Conservation (phyloP, 345 rosid species). For the Chamaenerion angustifolium region DNA sequence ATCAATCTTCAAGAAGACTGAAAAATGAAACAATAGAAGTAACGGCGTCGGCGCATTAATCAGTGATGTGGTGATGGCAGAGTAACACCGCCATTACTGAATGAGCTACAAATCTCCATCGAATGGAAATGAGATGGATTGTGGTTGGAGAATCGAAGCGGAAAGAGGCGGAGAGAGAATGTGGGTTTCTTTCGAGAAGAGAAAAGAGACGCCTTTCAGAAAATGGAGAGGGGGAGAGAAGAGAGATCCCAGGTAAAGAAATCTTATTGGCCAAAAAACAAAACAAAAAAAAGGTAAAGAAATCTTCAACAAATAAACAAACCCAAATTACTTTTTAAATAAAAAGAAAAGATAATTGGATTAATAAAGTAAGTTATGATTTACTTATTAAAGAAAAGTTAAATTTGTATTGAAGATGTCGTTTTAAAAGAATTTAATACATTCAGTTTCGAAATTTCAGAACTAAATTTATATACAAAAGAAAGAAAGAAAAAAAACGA, state of each 20-base stretch:
- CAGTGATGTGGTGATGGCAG: neutral
- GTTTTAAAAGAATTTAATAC: too few species aligned
- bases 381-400: too few species aligned
- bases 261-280: too few species aligned
- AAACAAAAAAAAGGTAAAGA: too few species aligned
- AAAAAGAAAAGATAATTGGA: slow-evolving; percentile 8
- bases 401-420: too few species aligned
- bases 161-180: slow-evolving; percentile 14
- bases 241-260: slow-evolving; percentile 59
- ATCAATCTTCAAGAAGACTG: too few species aligned
- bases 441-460: too few species aligned
- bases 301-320: slow-evolving; percentile 50
- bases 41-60: neutral
- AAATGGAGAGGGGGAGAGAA: slow-evolving; percentile 20
- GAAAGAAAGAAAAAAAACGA: too few species aligned
- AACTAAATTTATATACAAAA: too few species aligned
- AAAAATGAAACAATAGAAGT: neutral
- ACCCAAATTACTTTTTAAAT: slow-evolving; percentile 24
- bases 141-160: slow-evolving; percentile 58
- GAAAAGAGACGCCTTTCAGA: slow-evolving; percentile 21
- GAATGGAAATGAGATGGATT: slow-evolving; percentile 28
- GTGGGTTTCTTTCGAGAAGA: slow-evolving; percentile 14
- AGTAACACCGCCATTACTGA: neutral
- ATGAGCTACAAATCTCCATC: slow-evolving; percentile 16
- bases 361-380: too few species aligned